phyloP scores from a whole-genome alignment of 1,284 basidiomycete genomes.

The Singerocomus rubriflavus region DNA sequence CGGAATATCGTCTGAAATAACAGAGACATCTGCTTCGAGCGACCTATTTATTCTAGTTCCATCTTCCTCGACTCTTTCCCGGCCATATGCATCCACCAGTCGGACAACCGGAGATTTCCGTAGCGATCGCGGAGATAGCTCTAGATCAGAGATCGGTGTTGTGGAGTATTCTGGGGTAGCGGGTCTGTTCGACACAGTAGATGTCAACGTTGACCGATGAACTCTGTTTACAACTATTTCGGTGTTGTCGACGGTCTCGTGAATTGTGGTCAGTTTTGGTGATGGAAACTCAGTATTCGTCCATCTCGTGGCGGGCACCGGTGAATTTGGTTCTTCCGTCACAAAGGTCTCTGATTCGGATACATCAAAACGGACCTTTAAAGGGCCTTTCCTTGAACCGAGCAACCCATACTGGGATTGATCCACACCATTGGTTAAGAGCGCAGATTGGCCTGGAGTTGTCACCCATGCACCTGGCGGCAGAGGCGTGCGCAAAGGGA shows the following conservation, averaged over 20 bases:
- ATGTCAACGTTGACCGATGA: neutral
- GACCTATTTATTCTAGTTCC: conserved; percentile 14
- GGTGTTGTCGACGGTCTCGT: neutral
- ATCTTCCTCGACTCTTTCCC: conserved; percentile 31
- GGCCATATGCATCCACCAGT: conserved; percentile 57
- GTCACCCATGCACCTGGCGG: conserved; percentile 68
- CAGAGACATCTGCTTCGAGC: conserved; percentile 29
- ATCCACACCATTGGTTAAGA: conserved; percentile 16
- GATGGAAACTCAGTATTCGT: conserved; percentile 22
- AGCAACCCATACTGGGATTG: conserved; percentile 35
- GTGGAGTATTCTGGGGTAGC: conserved; percentile 18
- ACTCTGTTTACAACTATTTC: conserved; percentile 3
- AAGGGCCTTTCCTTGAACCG: conserved; percentile 36
- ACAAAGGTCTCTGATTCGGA: conserved; percentile 39
- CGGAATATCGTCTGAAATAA: conserved; percentile 30
- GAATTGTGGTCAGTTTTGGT: conserved; percentile 1
- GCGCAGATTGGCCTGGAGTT: conserved; percentile 48
- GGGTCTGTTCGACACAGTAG: conserved; percentile 9
- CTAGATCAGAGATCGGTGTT: conserved; percentile 24
- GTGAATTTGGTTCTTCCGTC: conserved; percentile 35
- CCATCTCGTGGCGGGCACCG: conserved; percentile 28
- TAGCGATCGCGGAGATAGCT: conserved; percentile 36
- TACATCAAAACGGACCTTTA: conserved; percentile 70
- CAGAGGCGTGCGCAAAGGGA: conserved; percentile 57
- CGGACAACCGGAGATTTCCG: conserved; percentile 52